Conservation (phyloP, 2,329 filamentous ascomycete genomes). For the Chaetomium globosum region DNA sequence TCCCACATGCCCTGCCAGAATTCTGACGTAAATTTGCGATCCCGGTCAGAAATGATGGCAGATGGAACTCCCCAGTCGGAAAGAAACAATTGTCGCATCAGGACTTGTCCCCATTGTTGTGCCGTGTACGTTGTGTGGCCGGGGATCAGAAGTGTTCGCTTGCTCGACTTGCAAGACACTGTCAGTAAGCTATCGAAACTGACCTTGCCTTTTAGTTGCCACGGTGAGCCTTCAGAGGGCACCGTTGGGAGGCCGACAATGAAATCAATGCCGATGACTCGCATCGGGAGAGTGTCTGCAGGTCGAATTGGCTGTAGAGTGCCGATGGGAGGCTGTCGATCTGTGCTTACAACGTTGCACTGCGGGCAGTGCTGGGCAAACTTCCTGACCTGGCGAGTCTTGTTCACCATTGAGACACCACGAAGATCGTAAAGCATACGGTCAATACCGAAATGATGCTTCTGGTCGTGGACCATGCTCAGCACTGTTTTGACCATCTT, state of each 20-base stretch:
- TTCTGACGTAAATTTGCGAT: background rate
- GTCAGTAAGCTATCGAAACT: background rate
- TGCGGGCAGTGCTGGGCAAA: background rate
- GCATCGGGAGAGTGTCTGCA: background rate
- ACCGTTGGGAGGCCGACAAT: background rate
- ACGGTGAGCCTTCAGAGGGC: background rate
- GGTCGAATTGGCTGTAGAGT: background rate
- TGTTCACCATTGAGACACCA: background rate
- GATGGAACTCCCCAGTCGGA: background rate
- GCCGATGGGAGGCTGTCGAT: background rate
- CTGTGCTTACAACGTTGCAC: background rate
- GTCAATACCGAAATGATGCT: background rate
- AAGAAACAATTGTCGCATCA: background rate
- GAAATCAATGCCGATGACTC: conserved; percentile 1
- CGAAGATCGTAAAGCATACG: background rate
- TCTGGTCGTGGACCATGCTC: background rate
- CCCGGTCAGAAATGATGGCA: background rate
- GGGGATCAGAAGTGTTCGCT: background rate
- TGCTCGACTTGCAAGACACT: background rate
- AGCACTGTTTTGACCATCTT: background rate
- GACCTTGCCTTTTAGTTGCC: background rate
- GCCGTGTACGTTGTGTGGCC: background rate
- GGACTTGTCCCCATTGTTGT: background rate
- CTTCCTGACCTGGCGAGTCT: background rate
- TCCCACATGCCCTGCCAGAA: conserved; percentile 5